Evolutionary conservation across 2,329 filamentous ascomycete genomes (phyloP).

Genomic region (Fusarium duplospermum): DNA sequence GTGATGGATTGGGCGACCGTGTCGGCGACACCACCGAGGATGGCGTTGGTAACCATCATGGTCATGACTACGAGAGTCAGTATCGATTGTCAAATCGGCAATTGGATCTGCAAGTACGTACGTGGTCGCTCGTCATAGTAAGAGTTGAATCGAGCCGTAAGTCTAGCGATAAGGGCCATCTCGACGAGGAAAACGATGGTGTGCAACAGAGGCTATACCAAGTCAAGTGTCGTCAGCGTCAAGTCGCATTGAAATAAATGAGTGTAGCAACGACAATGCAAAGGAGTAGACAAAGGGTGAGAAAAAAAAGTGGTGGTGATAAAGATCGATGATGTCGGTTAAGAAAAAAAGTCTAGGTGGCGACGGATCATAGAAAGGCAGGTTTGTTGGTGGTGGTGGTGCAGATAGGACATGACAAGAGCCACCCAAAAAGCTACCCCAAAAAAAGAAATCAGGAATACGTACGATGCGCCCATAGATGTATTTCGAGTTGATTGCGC

Average conservation of each 20-base stretch:
- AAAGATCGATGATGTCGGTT: conserved; percentile 15
- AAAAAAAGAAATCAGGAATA: background rate
- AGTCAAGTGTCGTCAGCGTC: conserved; percentile 34
- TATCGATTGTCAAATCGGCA: background rate
- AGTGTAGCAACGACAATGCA: background rate
- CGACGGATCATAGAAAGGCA: conserved; percentile 38
- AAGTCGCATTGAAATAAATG: conserved; percentile 28
- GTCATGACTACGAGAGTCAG: conserved; percentile 77
- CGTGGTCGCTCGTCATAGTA: conserved; percentile 93
- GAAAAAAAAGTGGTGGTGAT: background rate
- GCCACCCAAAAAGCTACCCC: background rate
- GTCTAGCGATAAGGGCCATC: conserved; percentile 84
- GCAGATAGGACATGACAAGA: background rate
- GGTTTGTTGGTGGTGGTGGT: conserved; percentile 1
- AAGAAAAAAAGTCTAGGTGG: conserved; percentile 33
- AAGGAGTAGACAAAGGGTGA: conserved; percentile 1
- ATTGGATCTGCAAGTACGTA: conserved; percentile 54
- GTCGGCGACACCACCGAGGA: conserved; percentile 94
- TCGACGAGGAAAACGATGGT: conserved; percentile 86
- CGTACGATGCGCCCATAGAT: conserved; percentile 39
- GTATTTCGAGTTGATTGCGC: conserved; percentile 40
- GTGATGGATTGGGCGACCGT: conserved; percentile 96
- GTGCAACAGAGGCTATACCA: conserved; percentile 83
- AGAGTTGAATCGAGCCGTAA: conserved; percentile 89
- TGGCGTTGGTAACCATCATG: conserved; percentile 98